Conservation (phyloP, 2,329 filamentous ascomycete species). For the Fusarium concolor region DNA sequence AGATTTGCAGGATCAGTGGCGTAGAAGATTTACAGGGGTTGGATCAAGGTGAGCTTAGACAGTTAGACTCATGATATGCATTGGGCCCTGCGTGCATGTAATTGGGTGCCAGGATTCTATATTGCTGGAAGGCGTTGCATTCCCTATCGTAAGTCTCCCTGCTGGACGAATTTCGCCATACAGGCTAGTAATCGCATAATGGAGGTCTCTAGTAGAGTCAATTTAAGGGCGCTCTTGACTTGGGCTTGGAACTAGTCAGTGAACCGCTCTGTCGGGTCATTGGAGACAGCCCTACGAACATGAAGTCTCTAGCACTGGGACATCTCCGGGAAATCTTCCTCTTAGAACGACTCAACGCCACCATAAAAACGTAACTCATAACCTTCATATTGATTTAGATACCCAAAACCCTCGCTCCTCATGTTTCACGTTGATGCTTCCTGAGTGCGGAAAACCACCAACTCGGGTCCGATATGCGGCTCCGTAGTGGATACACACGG, state of each 20-base stretch:
- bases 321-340: no score
- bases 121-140: not conserved
- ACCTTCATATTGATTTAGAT: no score
- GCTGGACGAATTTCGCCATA: not conserved
- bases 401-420: no score
- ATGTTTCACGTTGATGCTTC: no score
- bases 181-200: not conserved
- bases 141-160: not conserved
- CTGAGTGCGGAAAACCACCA: not conserved
- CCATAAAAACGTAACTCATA: no score
- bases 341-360: no score
- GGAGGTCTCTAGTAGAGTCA: not conserved
- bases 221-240: not conserved
- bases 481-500: constrained; percentile 15
- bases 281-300: no score
- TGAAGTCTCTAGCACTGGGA: no score
- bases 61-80: not conserved
- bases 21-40: not conserved
- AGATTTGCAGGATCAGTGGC: not conserved
- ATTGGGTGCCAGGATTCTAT: not conserved
- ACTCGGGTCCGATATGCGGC: constrained; percentile 22
- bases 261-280: no score
- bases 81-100: not conserved
- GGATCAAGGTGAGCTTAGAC: not conserved
- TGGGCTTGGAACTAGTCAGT: not conserved